Evolutionary conservation across 2,329 filamentous ascomycete genomes (phyloP).

Genomic region (Coniochaeta sp.): DNA sequence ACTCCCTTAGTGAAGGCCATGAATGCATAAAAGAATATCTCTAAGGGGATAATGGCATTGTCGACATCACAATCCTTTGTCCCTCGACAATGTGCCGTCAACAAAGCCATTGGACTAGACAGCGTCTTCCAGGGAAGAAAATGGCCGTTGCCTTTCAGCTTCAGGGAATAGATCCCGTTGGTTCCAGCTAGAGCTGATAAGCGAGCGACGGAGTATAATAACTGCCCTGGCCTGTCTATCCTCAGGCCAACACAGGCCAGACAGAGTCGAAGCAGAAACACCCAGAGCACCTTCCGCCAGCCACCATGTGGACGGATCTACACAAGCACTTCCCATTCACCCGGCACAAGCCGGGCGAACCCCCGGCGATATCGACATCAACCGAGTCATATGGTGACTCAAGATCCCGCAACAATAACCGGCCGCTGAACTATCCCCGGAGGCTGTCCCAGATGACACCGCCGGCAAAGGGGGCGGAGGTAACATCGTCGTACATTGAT

Average conservation of each 20-base stretch:
- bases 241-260: not conserved
- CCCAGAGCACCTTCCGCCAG: not conserved
- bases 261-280: not conserved
- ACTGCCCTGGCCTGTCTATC: not conserved
- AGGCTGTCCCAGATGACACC: not conserved
- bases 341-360: not conserved
- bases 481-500: not conserved
- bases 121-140: too few species aligned
- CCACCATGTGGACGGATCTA: not conserved
- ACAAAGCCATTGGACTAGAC: not conserved
- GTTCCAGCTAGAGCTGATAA: not conserved
- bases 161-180: not conserved
- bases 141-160: not conserved
- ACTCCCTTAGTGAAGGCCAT: not conserved
- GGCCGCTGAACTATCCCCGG: not conserved
- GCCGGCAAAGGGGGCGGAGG: not conserved
- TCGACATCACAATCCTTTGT: not conserved
- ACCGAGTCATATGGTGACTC: not conserved
- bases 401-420: not conserved
- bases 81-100: not conserved
- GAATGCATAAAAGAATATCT: not conserved
- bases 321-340: not conserved
- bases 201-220: not conserved
- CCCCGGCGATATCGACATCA: not conserved
- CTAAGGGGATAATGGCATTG: not conserved